Evolutionary conservation across 2,329 filamentous ascomycete genomes (phyloP).

Genomic region (Pseudogymnoascus sp.): DNA sequence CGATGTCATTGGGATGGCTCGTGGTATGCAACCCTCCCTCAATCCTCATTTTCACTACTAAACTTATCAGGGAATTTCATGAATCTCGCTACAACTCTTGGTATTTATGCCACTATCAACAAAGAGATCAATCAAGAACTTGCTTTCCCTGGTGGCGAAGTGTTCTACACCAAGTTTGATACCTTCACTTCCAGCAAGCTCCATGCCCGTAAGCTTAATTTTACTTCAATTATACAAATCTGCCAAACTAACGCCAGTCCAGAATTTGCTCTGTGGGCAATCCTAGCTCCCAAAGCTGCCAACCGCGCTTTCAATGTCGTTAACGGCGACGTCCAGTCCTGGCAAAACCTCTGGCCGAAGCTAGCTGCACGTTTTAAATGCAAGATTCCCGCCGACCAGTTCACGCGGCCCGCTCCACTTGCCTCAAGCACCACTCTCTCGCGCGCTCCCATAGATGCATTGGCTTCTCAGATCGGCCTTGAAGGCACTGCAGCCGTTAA

Average conservation of each 20-base stretch:
- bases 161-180: background rate
- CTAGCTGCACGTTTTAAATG: slow-evolving; percentile 31
- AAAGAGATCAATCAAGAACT: slow-evolving; percentile 28
- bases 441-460: slow-evolving; percentile 21
- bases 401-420: background rate
- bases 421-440: background rate
- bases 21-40: slow-evolving; percentile 18
- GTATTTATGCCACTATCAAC: slow-evolving; percentile 24
- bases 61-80: slow-evolving; percentile 29
- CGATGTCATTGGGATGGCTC: slow-evolving; percentile 37
- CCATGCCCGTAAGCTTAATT: background rate
- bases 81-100: slow-evolving; percentile 18
- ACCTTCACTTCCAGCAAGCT: background rate
- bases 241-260: background rate
- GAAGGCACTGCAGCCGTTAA: slow-evolving; percentile 15
- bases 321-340: slow-evolving; percentile 33
- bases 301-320: slow-evolving; percentile 37
- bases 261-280: slow-evolving; percentile 14
- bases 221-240: background rate
- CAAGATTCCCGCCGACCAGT: background rate
- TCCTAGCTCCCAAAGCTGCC: slow-evolving; percentile 15
- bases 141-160: slow-evolving; percentile 27
- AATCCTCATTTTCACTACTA: background rate
- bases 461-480: slow-evolving; percentile 24
- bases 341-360: slow-evolving; percentile 36